Base-by-base conservation (phyloP, 768 basidiomycete species). In the Suillus ampliporus region DNA sequence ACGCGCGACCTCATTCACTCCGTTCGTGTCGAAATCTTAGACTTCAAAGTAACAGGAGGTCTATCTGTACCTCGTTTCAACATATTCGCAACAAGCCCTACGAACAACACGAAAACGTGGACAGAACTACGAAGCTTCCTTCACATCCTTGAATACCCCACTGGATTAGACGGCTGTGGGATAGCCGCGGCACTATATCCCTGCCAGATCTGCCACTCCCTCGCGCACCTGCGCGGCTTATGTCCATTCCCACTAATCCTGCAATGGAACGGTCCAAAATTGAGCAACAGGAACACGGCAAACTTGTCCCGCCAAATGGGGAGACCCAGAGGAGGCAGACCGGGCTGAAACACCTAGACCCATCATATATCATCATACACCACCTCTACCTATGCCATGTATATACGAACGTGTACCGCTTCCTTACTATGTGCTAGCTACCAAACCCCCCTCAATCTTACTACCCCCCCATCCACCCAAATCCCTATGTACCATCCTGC, bases 181-280 rank as follows among this genome's bases (percentile, higher is more conserved):
- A 15, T 9, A 15, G 51, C 51, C 1, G 14, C 51, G 28, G 51
- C 51, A 3, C 35, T 53, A 3, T 11, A 15, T 7, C 26, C 51
- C 11, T 53, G 26, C 51, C 51, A 53, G 5, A 53, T 53, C 11
- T 53, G 51, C 26, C 26, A 53, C 51, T 53, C 51, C 26, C 28
- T 53, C 17, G 26, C 14, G 2, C 51, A 53, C 35, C 51, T 23
- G 1, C 17, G 51, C 1, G 51, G 51, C 51, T 2, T 53, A 28
- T 53, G 51, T n/a, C 51, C 23, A 2, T 53, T 53, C 51, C 51
- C 51, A 7, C 17, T 8, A 28, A 31, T 28, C 31, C 31, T 6
- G 6, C 31, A 31, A 31, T 37, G 37, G 37, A 37, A 37, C 11
- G 37, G 37, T 10, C 37, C 37, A 11, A 37, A 37, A 31, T 11